These are phyloP conservation scores for Proliferodiscus dingleyae DNA, from an alignment of 2,329 filamentous ascomycete genomes.

Conservation along the genomic window DNA sequence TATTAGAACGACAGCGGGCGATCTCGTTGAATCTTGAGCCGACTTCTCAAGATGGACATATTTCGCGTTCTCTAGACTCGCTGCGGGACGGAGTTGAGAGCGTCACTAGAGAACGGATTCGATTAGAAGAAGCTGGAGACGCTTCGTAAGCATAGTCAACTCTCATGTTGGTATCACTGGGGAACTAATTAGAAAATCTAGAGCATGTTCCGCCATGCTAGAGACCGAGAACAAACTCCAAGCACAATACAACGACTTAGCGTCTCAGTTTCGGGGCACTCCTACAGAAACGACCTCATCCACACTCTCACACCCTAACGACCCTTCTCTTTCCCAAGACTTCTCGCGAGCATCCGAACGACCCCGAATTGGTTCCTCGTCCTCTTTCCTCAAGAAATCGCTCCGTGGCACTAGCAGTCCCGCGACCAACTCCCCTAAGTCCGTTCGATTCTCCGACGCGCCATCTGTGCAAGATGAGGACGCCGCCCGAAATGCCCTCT, in stretches of 20 bases:
- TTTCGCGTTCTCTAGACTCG: constrained; percentile 82
- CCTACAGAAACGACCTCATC: constrained; percentile 43
- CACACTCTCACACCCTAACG: constrained; percentile 57
- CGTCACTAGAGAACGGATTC: constrained; percentile 59
- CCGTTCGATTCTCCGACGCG: constrained; percentile 80
- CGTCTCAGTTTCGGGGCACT: constrained; percentile 72
- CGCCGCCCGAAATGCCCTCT: constrained; percentile 52
- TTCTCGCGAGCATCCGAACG: constrained; percentile 55
- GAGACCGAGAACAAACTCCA: constrained; percentile 66
- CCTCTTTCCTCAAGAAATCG: constrained; percentile 35
- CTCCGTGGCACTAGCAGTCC: constrained; percentile 28
- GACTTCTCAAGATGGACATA: constrained; percentile 75
- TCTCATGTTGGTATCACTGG: constrained; percentile 1
- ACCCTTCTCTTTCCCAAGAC: constrained; percentile 55
- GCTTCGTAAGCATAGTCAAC: constrained; percentile 47
- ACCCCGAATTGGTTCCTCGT: constrained; percentile 38
- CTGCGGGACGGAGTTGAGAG: constrained; percentile 73
- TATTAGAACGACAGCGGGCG: constrained; percentile 86
- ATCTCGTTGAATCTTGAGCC: constrained; percentile 71
- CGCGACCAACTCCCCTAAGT: constrained; percentile 49
- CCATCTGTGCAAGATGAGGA: constrained; percentile 39
- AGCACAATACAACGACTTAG: constrained; percentile 71
- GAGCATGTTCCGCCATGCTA: constrained; percentile 44
- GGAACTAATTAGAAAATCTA: constrained; percentile 16
- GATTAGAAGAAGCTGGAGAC: constrained; percentile 60